Percentiles rank a stretch among this genome's conserved stretches.
Conservation (phyloP, 768 basidiomycete genomes). For the Multifurca ochricompacta region DNA sequence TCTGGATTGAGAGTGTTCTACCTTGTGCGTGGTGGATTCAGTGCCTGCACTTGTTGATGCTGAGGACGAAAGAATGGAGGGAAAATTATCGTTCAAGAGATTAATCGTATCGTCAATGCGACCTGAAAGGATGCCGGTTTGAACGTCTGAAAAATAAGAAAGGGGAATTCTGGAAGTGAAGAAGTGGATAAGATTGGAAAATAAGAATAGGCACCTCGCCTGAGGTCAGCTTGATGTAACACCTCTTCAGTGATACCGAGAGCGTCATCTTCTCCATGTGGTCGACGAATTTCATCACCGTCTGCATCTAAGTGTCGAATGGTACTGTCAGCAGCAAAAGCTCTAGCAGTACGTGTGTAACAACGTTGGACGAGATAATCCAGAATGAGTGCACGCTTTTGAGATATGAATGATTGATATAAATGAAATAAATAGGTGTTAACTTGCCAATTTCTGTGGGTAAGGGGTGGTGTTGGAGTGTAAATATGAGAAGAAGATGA, state of each 20-base stretch:
- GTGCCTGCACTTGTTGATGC: neutral
- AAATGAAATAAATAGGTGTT: neutral
- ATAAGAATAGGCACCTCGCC: slow-evolving; percentile 6
- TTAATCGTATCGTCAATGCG: slow-evolving; percentile 63
- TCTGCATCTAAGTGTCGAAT: slow-evolving; percentile 59
- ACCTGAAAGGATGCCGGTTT: slow-evolving; percentile 62
- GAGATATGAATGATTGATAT: neutral
- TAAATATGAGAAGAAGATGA: neutral
- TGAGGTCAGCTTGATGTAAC: slow-evolving; percentile 11
- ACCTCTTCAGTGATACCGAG: slow-evolving; percentile 16
- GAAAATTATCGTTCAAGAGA: slow-evolving; percentile 66
- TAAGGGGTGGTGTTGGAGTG: neutral
- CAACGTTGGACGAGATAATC: slow-evolving; percentile 73
- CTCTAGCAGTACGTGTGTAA: slow-evolving; percentile 61
- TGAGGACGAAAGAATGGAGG: slow-evolving; percentile 47
- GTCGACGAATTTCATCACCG: slow-evolving; percentile 51
- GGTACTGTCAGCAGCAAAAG: slow-evolving; percentile 57
- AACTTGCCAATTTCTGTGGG: slow-evolving; percentile 15
- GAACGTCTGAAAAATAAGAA: slow-evolving; percentile 48
- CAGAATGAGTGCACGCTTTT: slow-evolving; percentile 60
- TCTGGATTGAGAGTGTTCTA: slow-evolving; percentile 25
- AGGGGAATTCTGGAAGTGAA: neutral
- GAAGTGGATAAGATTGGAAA: neutral
- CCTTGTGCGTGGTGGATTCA: neutral
- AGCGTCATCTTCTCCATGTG: slow-evolving; percentile 22